Percentiles rank a stretch among this genome's conserved stretches.
phyloP scores from a whole-genome alignment of 1,284 basidiomycete genomes.

The Apiotrichum sp. region DNA sequence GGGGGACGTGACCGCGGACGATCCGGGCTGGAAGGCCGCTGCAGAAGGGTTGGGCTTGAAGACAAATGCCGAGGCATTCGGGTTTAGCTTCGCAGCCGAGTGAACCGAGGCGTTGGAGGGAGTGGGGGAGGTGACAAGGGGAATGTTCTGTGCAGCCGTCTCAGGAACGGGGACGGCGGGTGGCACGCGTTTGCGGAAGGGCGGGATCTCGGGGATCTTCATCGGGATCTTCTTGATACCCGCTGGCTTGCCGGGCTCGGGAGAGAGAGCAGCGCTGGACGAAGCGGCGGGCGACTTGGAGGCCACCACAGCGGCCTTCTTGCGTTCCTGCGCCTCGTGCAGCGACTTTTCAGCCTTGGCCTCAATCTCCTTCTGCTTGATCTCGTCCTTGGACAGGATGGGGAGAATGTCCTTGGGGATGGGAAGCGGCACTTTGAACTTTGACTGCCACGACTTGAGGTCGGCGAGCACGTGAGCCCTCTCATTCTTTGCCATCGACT shows the following conservation, averaged over 20 bases:
- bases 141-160: conserved; percentile 34
- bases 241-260: conserved; percentile 12
- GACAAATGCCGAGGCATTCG: conserved; percentile 59
- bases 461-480: conserved; percentile 60
- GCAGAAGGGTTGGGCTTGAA: conserved; percentile 59
- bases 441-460: conserved; percentile 82
- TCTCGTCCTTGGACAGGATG: conserved; percentile 82
- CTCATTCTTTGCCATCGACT: conserved; percentile 82
- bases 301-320: conserved; percentile 11
- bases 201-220: conserved; percentile 79
- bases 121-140: conserved; percentile 47
- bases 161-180: conserved; percentile 33
- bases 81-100: conserved; percentile 58
- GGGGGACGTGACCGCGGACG: conserved; percentile 24
- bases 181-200: conserved; percentile 58
- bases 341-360: conserved; percentile 64
- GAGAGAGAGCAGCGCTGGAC: conserved; percentile 22
- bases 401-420: conserved; percentile 91
- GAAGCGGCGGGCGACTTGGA: conserved; percentile 15
- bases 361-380: conserved; percentile 73
- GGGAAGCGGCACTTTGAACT: conserved; percentile 91
- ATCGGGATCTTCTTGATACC: conserved; percentile 46
- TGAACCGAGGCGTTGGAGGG: conserved; percentile 39
- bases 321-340: conserved; percentile 58
- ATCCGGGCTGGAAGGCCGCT: conserved; percentile 48